A percentile compares a stretch with the other conserved stretches of the same genome.
These are phyloP conservation scores for Candida ulmi DNA, from an alignment of 805 yeast genomes.

Conservation along the genomic window DNA sequence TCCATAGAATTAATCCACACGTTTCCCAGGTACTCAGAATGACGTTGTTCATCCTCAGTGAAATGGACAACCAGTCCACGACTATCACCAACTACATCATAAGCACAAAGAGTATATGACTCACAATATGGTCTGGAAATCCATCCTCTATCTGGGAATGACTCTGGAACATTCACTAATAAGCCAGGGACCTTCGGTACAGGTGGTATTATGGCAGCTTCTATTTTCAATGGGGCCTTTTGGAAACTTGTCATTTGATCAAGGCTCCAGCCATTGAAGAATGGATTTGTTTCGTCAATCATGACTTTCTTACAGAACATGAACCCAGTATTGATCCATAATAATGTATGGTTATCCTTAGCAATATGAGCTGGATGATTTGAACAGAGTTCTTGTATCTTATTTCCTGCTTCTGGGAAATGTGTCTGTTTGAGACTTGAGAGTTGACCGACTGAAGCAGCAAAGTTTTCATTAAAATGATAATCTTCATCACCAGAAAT, in stretches of 20 bases:
- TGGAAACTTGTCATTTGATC: conserved; percentile 26
- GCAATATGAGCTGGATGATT: conserved; percentile 53
- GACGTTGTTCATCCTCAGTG: conserved; percentile 1
- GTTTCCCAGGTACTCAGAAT: conserved; percentile 8
- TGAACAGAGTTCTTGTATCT: conserved; percentile 38
- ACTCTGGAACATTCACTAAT: not conserved
- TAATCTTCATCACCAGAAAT: conserved; percentile 10
- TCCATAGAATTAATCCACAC: conserved; percentile 7
- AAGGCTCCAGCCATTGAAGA: conserved; percentile 2
- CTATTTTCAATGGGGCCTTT: conserved; percentile 31
- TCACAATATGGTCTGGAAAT: conserved; percentile 40
- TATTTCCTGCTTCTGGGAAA: not conserved
- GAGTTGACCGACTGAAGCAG: conserved; percentile 14
- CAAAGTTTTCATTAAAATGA: conserved; percentile 3
- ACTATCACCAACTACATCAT: conserved; percentile 29
- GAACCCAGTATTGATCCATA: conserved; percentile 58
- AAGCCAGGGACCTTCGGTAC: conserved; percentile 26
- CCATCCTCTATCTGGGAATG: conserved; percentile 33
- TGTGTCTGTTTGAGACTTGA: conserved; percentile 6
- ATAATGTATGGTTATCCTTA: conserved; percentile 31
- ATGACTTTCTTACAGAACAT: conserved; percentile 33
- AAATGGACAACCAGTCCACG: conserved; percentile 8
- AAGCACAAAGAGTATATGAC: conserved; percentile 54
- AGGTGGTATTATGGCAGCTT: conserved; percentile 44
- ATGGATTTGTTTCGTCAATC: conserved; percentile 7